Evolutionary conservation across 345 rosid genomes (phyloP).

Genomic region (Pelargonium nanum): DNA sequence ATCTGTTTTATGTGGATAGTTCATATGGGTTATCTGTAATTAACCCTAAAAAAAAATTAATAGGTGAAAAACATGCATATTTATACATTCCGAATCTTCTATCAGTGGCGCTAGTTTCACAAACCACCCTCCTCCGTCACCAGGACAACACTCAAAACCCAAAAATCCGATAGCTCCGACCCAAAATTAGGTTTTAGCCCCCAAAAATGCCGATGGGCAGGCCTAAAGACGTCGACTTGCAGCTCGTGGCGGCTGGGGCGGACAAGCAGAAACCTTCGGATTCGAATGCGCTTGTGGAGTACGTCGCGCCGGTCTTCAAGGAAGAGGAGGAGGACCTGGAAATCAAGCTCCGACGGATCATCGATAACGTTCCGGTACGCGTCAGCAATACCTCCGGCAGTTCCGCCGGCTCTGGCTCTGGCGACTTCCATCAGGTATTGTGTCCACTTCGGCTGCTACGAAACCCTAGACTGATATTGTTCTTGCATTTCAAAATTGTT

Average conservation of each 20-base stretch:
- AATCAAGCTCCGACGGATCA: conserved; percentile 77
- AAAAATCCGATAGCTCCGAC: neutral
- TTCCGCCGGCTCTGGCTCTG: conserved; percentile 95
- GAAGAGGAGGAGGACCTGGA: conserved; percentile 92
- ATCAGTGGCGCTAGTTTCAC: no score
- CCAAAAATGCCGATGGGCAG: conserved; percentile 49
- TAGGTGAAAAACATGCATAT: no score
- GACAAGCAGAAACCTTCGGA: conserved; percentile 24
- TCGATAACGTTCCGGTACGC: conserved; percentile 91
- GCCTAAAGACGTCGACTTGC: conserved; percentile 38
- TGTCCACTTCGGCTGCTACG: neutral
- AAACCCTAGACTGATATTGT: neutral
- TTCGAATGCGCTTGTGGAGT: conserved; percentile 67
- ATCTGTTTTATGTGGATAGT: no score
- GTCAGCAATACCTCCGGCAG: conserved; percentile 94
- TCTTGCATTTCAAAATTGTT: neutral
- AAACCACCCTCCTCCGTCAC: neutral
- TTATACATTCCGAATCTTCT: no score
- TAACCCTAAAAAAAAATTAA: no score
- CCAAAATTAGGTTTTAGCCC: conserved; percentile 1
- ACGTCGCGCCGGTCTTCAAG: conserved; percentile 53
- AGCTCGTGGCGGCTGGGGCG: conserved; percentile 29
- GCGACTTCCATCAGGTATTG: conserved; percentile 89
- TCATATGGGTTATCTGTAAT: no score
- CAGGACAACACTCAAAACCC: neutral